A percentile compares a stretch with the other conserved stretches of the same genome.
Conservation (phyloP, 352 stramenopile genomes). For the Blastocystis sp. region DNA sequence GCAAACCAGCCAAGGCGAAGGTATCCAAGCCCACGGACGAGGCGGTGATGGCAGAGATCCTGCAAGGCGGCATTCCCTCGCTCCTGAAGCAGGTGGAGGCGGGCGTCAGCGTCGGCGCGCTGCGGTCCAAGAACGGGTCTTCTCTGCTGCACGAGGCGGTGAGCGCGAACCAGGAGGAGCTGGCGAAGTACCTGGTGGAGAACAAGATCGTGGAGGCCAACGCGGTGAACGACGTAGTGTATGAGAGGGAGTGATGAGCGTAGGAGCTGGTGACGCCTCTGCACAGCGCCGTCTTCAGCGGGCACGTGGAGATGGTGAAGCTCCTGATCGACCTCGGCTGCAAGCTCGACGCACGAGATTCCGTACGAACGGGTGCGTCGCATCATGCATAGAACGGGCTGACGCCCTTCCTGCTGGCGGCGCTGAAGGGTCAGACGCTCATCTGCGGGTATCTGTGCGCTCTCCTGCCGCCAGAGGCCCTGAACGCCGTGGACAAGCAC, state of each 20-base stretch:
- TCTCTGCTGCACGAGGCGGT: conserved; percentile 21
- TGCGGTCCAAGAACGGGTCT: conserved; percentile 10
- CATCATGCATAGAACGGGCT: background rate
- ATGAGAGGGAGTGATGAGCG: too few relatives aligned
- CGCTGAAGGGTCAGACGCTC: background rate
- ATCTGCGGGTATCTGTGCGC: background rate
- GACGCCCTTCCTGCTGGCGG: conserved; percentile 8
- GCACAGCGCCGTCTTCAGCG: conserved; percentile 4
- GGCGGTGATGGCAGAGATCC: background rate
- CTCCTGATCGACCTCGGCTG: too few relatives aligned
- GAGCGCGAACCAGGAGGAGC: background rate
- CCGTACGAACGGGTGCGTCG: too few relatives aligned
- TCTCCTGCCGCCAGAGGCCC: background rate
- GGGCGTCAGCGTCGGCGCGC: background rate
- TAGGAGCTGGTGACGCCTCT: background rate
- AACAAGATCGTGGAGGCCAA: conserved; percentile 7
- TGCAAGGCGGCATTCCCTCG: background rate
- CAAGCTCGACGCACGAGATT: too few relatives aligned
- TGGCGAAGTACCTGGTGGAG: background rate
- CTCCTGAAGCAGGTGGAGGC: background rate
- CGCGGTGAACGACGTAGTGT: background rate
- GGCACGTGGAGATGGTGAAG: too few relatives aligned
- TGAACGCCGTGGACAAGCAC: background rate
- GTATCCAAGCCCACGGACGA: too few relatives aligned
- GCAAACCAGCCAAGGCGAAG: background rate